phyloP scores from a whole-genome alignment of 345 rosid genomes.

The Moricandia arvensis region DNA sequence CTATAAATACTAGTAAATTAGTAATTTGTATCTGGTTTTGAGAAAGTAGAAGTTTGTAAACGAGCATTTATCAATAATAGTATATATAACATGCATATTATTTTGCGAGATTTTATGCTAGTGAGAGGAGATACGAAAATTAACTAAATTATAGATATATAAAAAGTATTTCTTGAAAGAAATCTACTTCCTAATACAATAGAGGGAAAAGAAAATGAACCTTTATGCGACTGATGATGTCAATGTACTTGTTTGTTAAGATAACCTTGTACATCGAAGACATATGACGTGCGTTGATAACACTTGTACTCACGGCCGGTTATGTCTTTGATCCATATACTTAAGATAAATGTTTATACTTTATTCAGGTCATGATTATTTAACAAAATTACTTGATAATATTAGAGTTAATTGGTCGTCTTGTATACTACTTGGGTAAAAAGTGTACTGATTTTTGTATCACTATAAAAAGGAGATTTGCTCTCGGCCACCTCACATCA shows the following conservation, averaged over 20 bases:
- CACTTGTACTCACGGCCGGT: background rate
- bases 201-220: background rate
- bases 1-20: too few species aligned
- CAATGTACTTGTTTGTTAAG: background rate
- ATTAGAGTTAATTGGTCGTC: background rate
- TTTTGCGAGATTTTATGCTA: background rate
- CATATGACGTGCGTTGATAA: background rate
- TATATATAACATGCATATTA: background rate
- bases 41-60: background rate
- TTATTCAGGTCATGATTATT: background rate
- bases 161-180: background rate
- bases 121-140: background rate
- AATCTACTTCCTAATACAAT: background rate
- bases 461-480: background rate
- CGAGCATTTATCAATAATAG: background rate
- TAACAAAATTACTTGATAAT: background rate
- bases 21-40: background rate
- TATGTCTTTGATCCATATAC: background rate
- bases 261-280: constrained; percentile 15
- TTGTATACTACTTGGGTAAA: background rate
- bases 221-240: constrained; percentile 3
- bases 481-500: background rate
- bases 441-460: background rate
- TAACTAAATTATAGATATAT: background rate
- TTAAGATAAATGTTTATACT: background rate